Conservation (phyloP, 208 protist species). For the Leishmania arabica region DNA sequence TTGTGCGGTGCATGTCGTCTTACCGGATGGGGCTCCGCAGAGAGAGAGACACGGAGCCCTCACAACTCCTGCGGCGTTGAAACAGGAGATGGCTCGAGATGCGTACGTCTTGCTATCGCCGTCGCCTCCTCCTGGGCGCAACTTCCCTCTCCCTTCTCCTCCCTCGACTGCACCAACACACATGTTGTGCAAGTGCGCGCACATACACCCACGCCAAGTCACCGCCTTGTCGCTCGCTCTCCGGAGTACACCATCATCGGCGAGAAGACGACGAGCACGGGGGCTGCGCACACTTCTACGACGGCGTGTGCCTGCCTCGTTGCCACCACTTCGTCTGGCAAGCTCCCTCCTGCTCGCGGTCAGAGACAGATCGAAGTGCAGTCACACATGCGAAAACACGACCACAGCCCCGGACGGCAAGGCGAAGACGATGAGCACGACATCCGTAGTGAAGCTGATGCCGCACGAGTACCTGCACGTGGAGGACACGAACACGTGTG, state of each 20-base stretch:
- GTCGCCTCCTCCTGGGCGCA: neutral
- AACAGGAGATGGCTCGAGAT: neutral
- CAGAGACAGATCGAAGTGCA: neutral
- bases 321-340: neutral
- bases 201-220: neutral
- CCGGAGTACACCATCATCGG: neutral
- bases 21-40: neutral
- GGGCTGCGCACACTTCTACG: neutral
- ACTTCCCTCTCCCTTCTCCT: neutral
- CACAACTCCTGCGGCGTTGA: neutral
- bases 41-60: neutral
- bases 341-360: neutral
- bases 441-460: slow-evolving; percentile 54
- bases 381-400: neutral
- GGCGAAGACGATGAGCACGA: slow-evolving; percentile 8
- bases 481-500: slow-evolving; percentile 80
- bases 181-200: neutral
- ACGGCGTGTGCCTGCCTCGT: neutral
- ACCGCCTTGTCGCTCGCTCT: neutral
- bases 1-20: neutral
- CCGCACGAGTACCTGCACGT: slow-evolving; percentile 88
- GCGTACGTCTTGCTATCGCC: neutral
- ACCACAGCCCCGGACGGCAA: neutral
- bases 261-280: neutral
- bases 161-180: neutral